Conservation (phyloP, 345 rosid genomes). For the Carallia pectinifolia region DNA sequence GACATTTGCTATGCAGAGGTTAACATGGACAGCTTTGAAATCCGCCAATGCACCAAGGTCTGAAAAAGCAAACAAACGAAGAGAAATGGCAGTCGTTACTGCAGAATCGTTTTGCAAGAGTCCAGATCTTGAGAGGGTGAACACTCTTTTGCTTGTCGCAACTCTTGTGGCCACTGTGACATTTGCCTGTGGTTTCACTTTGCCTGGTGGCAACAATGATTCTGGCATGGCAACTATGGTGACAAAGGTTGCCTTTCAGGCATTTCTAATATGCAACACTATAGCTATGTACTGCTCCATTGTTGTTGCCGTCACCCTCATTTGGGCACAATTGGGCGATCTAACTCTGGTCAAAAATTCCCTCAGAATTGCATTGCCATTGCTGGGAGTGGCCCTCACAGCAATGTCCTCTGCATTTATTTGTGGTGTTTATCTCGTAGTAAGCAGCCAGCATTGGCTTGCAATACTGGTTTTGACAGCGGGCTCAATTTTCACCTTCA, state of each 20-base stretch:
- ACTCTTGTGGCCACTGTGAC: constrained; percentile 9
- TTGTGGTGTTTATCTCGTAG: constrained; percentile 8
- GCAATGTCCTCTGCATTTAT: constrained; percentile 17
- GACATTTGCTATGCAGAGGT: too few relatives aligned
- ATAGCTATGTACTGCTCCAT: constrained; percentile 11
- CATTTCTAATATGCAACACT: constrained; percentile 11
- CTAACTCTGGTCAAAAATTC: neutral
- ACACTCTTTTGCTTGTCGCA: constrained; percentile 2
- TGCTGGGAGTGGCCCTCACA: constrained; percentile 8
- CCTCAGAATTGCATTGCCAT: neutral
- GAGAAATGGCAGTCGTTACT: neutral
- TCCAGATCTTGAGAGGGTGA: neutral
- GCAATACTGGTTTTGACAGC: neutral
- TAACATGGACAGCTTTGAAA: too few relatives aligned
- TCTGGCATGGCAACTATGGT: constrained; percentile 6
- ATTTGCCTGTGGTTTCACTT: constrained; percentile 16
- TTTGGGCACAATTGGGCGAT: constrained; percentile 1
- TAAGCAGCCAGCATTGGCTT: constrained; percentile 1
- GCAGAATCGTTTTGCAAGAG: neutral
- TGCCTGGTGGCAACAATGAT: constrained; percentile 19
- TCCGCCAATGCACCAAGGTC: too few relatives aligned
- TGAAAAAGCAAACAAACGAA: neutral
- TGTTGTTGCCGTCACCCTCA: constrained; percentile 4
- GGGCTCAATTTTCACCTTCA: constrained; percentile 2
- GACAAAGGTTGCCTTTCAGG: neutral